Evolutionary conservation across 176 grass and related monocot species (phyloP).

Genomic region (Panicum miliaceum): DNA sequence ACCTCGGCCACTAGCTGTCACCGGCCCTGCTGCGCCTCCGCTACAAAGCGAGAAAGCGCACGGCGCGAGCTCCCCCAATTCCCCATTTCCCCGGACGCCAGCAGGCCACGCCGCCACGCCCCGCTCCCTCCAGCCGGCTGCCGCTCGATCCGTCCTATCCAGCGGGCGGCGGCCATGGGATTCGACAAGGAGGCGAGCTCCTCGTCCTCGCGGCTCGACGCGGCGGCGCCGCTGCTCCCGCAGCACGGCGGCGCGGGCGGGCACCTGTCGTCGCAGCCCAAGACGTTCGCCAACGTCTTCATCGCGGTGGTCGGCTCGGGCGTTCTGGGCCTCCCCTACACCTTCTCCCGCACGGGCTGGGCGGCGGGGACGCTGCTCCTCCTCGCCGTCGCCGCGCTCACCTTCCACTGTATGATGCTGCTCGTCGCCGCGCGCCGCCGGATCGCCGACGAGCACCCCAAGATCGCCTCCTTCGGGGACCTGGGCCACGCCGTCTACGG

Average conservation of each 20-base stretch:
- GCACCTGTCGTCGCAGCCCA: slow-evolving; percentile 83
- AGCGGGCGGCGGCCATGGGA: slow-evolving; percentile 50
- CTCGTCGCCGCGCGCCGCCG: slow-evolving; percentile 72
- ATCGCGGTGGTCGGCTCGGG: slow-evolving; percentile 89
- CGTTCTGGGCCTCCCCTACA: slow-evolving; percentile 95
- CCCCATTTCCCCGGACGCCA: slow-evolving; percentile 30
- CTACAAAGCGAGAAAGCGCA: not conserved
- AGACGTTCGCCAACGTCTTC: slow-evolving; percentile 98
- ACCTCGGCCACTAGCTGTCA: not conserved
- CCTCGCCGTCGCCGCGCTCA: slow-evolving; percentile 73
- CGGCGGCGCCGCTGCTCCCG: slow-evolving; percentile 57
- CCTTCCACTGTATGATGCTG: slow-evolving; percentile 97
- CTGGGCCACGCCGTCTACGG: slow-evolving; percentile 74
- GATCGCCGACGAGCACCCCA: slow-evolving; percentile 51
- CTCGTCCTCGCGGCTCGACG: slow-evolving; percentile 53
- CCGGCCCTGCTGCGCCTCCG: not conserved
- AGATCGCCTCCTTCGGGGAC: slow-evolving; percentile 88
- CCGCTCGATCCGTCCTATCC: not conserved
- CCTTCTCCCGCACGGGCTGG: slow-evolving; percentile 96
- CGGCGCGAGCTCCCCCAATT: slow-evolving; percentile 18
- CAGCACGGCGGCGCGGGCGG: slow-evolving; percentile 23
- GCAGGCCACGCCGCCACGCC: slow-evolving; percentile 4
- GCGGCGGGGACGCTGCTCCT: slow-evolving; percentile 65
- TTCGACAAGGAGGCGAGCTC: slow-evolving; percentile 69
- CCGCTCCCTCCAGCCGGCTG: not conserved